Evolutionary conservation across 139 green algal species (phyloP).

Genomic region (Micractinium sp.): DNA sequence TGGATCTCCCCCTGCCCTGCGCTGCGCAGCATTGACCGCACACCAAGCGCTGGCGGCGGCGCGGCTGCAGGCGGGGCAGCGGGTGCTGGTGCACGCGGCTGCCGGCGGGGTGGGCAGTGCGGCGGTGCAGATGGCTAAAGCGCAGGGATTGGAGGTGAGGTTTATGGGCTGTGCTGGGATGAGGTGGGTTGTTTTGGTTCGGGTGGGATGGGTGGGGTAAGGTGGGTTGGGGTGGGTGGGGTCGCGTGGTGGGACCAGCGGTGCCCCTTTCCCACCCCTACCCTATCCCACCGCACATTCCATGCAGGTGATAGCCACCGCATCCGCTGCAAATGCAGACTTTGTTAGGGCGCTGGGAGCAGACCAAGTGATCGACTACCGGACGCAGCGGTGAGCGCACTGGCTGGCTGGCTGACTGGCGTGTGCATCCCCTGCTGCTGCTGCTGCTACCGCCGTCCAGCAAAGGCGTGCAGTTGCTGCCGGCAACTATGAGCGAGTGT

Average conservation of each 20-base stretch:
- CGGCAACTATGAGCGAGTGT: no score
- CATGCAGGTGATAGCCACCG: background rate
- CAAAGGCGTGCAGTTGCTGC: no score
- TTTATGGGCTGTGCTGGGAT: no score
- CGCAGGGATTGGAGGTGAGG: background rate
- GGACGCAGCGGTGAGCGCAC: background rate
- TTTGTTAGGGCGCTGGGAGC: background rate
- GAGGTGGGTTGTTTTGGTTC: no score
- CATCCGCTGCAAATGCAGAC: background rate
- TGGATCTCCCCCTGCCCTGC: background rate
- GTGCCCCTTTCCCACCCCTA: no score
- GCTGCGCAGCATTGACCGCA: background rate
- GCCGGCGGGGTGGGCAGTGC: background rate
- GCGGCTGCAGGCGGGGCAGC: background rate
- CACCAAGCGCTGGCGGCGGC: background rate
- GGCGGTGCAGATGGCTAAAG: background rate
- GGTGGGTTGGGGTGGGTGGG: no score
- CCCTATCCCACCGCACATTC: background rate
- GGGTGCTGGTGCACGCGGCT: background rate
- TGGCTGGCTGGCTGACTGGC: no score
- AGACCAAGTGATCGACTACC: slow-evolving; percentile 6
- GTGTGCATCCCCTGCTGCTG: no score
- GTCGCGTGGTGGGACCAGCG: no score
- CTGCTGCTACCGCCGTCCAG: no score
- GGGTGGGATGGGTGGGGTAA: no score